A percentile compares a stretch with the other conserved stretches of the same genome.
These are phyloP conservation scores for Teunomyces stri DNA, from an alignment of 805 yeast genomes.

Conservation along the genomic window DNA sequence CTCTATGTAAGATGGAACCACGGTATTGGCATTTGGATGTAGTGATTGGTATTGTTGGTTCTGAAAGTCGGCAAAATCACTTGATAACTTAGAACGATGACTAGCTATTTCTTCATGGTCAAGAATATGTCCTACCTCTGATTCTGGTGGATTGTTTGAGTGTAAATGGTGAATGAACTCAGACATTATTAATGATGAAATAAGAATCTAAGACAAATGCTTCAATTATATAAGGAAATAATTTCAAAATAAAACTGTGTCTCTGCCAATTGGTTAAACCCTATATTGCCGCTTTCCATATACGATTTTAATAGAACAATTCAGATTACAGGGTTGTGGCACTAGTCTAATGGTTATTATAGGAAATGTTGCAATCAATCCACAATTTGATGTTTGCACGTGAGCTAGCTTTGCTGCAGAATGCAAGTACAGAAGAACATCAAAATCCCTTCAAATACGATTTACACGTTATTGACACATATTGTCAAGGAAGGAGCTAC, in stretches of 20 bases:
- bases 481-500: background rate
- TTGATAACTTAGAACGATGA: slow-evolving; percentile 11
- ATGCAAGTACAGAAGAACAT: background rate
- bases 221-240: slow-evolving; percentile 2
- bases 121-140: slow-evolving; percentile 22
- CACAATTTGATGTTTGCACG: slow-evolving; percentile 26
- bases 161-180: slow-evolving; percentile 11
- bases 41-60: slow-evolving; percentile 4
- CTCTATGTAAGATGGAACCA: slow-evolving; percentile 39
- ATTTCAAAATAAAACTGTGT: slow-evolving; percentile 1
- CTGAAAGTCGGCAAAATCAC: slow-evolving; percentile 12
- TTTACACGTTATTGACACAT: background rate
- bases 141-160: slow-evolving; percentile 14
- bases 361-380: slow-evolving; percentile 16
- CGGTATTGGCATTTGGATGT: slow-evolving; percentile 7
- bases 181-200: slow-evolving; percentile 8
- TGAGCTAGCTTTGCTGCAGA: slow-evolving; percentile 10
- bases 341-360: background rate
- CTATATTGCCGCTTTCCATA: background rate
- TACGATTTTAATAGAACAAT: background rate
- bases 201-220: background rate
- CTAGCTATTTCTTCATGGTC: slow-evolving; percentile 12
- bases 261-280: background rate
- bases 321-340: background rate
- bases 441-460: background rate